phyloP scores from a whole-genome alignment of 2,329 filamentous ascomycete species.

The Xylariales sp. region DNA sequence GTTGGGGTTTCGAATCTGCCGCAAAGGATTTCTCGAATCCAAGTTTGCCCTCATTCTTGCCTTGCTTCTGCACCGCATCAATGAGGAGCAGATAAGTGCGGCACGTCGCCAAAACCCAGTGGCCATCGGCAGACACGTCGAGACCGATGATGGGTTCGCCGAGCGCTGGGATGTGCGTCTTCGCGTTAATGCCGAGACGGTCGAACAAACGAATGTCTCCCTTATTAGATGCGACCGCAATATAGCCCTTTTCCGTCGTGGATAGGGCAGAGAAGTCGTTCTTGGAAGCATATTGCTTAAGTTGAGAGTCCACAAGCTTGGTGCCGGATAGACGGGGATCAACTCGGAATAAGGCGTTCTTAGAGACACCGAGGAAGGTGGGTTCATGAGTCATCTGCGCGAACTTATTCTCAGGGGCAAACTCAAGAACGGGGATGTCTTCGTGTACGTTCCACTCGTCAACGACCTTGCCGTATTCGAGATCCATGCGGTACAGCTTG shows the following conservation, averaged over 20 bases:
- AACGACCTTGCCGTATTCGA: conserved; percentile 97
- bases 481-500: conserved; percentile 95
- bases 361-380: conserved; percentile 92
- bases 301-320: conserved; percentile 91
- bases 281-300: conserved; percentile 97
- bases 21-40: conserved; percentile 95
- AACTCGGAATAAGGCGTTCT: conserved; percentile 92
- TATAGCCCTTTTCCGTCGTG: conserved; percentile 95
- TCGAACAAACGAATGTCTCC: conserved; percentile 98
- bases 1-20: conserved; percentile 93
- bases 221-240: conserved; percentile 97
- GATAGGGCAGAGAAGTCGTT: conserved; percentile 96
- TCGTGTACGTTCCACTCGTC: conserved; percentile 99
- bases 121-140: conserved; percentile 93
- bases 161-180: conserved; percentile 94
- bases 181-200: conserved; percentile 94
- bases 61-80: conserved; percentile 87
- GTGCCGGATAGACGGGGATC: conserved; percentile 90
- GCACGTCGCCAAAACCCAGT: conserved; percentile 95
- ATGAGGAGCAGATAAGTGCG: conserved; percentile 94
- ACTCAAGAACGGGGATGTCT: conserved; percentile 90
- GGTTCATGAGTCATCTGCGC: conserved; percentile 96
- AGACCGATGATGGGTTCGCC: conserved; percentile 95
- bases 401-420: conserved; percentile 97
- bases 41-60: conserved; percentile 98